Base-by-base conservation (phyloP, 1,284 basidiomycete genomes). In the Trametes sp. region DNA sequence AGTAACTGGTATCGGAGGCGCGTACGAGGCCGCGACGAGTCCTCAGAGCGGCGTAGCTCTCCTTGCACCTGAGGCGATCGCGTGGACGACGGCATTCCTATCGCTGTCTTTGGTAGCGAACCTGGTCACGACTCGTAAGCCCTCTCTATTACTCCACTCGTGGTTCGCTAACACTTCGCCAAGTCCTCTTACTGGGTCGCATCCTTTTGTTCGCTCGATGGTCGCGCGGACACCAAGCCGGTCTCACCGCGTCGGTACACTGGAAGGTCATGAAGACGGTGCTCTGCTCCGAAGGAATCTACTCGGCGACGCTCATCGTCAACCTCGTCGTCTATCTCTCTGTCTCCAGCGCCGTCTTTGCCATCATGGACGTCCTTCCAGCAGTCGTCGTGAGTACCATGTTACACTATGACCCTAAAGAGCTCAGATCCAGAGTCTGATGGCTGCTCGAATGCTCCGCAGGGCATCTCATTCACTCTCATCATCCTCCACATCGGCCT, bases 181-280 rank as follows among this genome's bases (percentile, higher is more conserved):
- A 19, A 54, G 53, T 33, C 13, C 53, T 54, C 29, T 28, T 54
- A 8, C 41, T 54, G 19, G 53, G 28, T 16, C 53, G 53, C n/a
- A 29, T 54, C 21, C 41, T 54, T 9, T 54, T 29, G 41, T 45
- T 29, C 28, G 53, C 41, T 2, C 24, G 42, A 16, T 7, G 23
- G 10, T n/a, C n/a, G 4, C 28, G 29, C 53, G 28, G 19, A 11
- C 13, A 26, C 24, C 13, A 42, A 14, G 23, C 29, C n/a, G 28
- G 33, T 21, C 50, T 23, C 23, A 38, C 21, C 14, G 19, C 41
- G 26, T 54, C 53, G 10, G 29, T 54, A 11, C 53, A 54, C 11
- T 54, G 53, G 53, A 31, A 45, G 28, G 42, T 45, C 13, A 54
- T 54, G 53, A 54, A 45, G 29, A 45, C 53, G 28, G 28, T 54